Conservation (phyloP, 148 eudicot genomes). For the Rhododendron henanense region DNA sequence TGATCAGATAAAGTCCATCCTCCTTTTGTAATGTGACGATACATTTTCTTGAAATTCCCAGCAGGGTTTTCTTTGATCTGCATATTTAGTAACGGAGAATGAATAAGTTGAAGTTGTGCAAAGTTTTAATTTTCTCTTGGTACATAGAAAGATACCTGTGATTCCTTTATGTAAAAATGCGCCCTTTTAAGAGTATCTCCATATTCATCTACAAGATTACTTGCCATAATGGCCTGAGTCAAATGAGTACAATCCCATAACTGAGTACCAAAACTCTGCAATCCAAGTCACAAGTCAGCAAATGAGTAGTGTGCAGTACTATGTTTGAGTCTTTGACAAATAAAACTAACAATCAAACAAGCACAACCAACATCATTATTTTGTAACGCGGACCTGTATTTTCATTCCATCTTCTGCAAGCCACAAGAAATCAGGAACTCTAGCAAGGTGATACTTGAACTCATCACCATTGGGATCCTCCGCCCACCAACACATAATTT, state of each 20-base stretch:
- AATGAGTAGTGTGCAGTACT: too few relatives aligned
- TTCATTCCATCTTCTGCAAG: too few relatives aligned
- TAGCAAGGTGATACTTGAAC: too few relatives aligned
- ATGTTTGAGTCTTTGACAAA: too few relatives aligned
- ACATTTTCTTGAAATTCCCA: not conserved
- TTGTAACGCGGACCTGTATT: too few relatives aligned
- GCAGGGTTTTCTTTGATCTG: not conserved
- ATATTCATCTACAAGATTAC: not conserved
- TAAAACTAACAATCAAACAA: too few relatives aligned
- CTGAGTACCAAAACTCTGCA: constrained; percentile 24
- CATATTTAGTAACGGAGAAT: too few relatives aligned
- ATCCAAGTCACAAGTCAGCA: not conserved
- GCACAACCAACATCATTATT: too few relatives aligned
- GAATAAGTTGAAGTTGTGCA: not conserved
- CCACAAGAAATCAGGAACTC: too few relatives aligned
- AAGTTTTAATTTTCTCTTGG: too few relatives aligned
- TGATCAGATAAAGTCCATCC: constrained; percentile 11
- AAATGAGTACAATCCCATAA: constrained; percentile 18
- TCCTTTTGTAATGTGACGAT: constrained; percentile 3
- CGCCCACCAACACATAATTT: too few relatives aligned
- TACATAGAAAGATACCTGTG: not conserved
- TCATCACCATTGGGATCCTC: too few relatives aligned
- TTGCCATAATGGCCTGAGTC: constrained; percentile 16
- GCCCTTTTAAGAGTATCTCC: constrained; percentile 3
- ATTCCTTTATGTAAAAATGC: constrained; percentile 8